Evolutionary conservation across 1,139 yeast species (phyloP), one percentile per base, ranked within the genome.

Genomic region (Taphrina sp.): DNA sequence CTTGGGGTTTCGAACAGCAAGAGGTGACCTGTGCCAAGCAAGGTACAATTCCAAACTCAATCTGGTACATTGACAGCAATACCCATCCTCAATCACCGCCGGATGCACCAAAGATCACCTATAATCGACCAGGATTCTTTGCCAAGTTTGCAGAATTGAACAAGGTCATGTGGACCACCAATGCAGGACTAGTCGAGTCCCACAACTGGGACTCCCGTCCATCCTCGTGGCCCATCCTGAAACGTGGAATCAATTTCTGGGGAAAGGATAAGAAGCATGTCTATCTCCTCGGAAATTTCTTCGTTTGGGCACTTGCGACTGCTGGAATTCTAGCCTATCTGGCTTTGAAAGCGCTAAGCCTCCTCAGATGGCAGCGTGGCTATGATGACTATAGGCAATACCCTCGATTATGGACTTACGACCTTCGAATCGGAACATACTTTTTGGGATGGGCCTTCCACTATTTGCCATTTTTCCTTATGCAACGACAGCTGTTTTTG

Each of bases 201-300:
- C 98, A 94, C 69, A 74, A 77, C 63, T 92, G 85, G 82, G 95
- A 90, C 72, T 87, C 96, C 10, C 74, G 80, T 57, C 98, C 99
- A 56, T 75, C 74, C 58, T 78, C 88, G 36, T 94, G 99, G 99
- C 95, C 96, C 59, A 71, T 85, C 37, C 76, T 94, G 67, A 71
- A 77, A 61, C 83, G 97, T 71, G 98, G 98, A 69, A 92, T 94
- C 71, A 88, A 88, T 72, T 94, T 92, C 74, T 92, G 97, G 97
- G 83, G 78, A 62, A 76, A 77, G 65, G 81, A 85, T 60, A 76
- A 84, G 68, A 79, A 77, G 63, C 95, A 86, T 69, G 81, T 92
- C 42, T 94, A 92, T 69, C 76, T 94, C 61, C 68, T 92, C 45
- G 99, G 99, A 68, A 94, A 94, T 68, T 90, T 92, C 19, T 79